These are phyloP conservation scores for Kodamaea restingae DNA, from an alignment of 805 yeast species.

Conservation along the genomic window DNA sequence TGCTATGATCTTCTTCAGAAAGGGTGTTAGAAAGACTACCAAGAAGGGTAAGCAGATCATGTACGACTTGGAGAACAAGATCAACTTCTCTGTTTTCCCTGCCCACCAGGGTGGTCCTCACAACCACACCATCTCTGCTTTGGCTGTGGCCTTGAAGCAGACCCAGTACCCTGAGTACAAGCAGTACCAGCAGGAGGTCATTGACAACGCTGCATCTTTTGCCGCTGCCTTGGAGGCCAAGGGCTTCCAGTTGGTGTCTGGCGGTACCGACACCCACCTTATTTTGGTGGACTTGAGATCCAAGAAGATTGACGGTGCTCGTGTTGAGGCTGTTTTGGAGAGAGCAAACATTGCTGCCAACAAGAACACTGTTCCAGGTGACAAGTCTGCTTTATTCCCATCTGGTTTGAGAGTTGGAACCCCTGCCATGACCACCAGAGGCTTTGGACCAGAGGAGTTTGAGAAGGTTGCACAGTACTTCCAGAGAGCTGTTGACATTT, in stretches of 20 bases:
- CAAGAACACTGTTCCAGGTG: constrained; percentile 98
- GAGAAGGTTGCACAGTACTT: constrained; percentile 73
- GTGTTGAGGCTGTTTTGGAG: constrained; percentile 71
- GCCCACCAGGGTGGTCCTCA: constrained; percentile 99
- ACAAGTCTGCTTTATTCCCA: constrained; percentile 92
- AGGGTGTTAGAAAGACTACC: constrained; percentile 84
- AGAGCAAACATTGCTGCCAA: constrained; percentile 91
- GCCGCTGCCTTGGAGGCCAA: constrained; percentile 67
- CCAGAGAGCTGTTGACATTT: constrained; percentile 68
- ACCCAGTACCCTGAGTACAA: constrained; percentile 86
- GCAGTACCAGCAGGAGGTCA: constrained; percentile 83
- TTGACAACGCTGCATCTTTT: constrained; percentile 81
- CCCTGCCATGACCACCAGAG: constrained; percentile 98
- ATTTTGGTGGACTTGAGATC: constrained; percentile 79
- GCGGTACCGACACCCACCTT: constrained; percentile 97
- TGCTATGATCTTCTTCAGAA: constrained; percentile 98
- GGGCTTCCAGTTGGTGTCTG: constrained; percentile 82
- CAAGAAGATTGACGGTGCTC: constrained; percentile 17
- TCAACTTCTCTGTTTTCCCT: constrained; percentile 98
- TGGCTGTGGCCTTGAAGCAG: constrained; percentile 95
- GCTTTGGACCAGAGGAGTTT: constrained; percentile 86
- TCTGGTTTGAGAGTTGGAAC: constrained; percentile 97
- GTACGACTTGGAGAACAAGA: constrained; percentile 90
- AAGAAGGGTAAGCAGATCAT: constrained; percentile 89
- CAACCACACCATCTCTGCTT: constrained; percentile 96